A percentile compares a stretch with the other conserved stretches of the same genome.
Evolutionary conservation across 345 rosid genomes (phyloP).

Genomic region (Luvunga scandens): DNA sequence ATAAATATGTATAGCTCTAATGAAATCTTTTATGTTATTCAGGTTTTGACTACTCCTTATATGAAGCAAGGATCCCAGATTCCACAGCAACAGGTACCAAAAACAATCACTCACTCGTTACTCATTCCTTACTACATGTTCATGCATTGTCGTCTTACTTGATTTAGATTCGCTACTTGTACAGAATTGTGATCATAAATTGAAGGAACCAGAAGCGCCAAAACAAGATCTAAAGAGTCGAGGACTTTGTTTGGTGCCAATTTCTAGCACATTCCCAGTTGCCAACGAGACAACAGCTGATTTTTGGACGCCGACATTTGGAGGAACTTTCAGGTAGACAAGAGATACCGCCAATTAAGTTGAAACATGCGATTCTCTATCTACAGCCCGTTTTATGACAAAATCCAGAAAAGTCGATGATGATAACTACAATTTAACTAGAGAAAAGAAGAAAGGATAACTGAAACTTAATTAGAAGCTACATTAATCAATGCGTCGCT

Average conservation of each 20-base stretch:
- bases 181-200: constrained; percentile 30
- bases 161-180: not conserved
- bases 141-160: not conserved
- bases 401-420: constrained; percentile 1
- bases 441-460: constrained; percentile 7
- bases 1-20: not conserved
- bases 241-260: constrained; percentile 80
- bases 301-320: constrained; percentile 80
- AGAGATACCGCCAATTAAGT: not conserved
- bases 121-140: not conserved
- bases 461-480: constrained; percentile 22
- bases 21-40: constrained; percentile 14
- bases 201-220: constrained; percentile 38
- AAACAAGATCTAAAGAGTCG: constrained; percentile 65
- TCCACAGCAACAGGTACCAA: constrained; percentile 66
- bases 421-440: constrained; percentile 17
- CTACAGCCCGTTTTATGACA: not conserved
- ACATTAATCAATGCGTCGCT: constrained; percentile 29
- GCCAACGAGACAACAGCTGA: constrained; percentile 60
- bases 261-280: constrained; percentile 67
- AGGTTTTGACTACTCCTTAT: constrained; percentile 64
- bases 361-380: not conserved
- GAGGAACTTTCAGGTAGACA: constrained; percentile 53
- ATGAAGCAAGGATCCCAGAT: constrained; percentile 54
- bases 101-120: not conserved